Percentiles rank a stretch among this genome's conserved stretches.
Conservation (phyloP, 176 grass and related monocot species). For the Ampelocalamus luodianensis region DNA sequence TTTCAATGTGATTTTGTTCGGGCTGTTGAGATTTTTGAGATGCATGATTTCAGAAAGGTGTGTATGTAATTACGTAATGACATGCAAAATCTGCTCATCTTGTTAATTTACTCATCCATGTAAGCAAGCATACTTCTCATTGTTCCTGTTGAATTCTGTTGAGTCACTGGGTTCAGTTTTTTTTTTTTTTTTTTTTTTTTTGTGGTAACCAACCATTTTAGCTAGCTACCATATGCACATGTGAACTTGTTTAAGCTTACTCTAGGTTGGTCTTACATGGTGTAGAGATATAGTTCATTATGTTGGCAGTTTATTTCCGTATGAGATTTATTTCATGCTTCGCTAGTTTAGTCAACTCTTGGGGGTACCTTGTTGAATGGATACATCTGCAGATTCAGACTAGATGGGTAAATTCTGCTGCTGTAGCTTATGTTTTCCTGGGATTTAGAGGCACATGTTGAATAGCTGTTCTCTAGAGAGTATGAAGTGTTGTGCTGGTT, state of each 20-base stretch:
- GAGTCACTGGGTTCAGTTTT: background rate
- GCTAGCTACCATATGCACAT: background rate
- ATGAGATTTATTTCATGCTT: slow-evolving; percentile 38
- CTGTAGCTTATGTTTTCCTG: too few species aligned
- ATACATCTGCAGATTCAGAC: too few species aligned
- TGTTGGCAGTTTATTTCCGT: background rate
- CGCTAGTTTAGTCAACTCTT: slow-evolving; percentile 6
- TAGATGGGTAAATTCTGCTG: too few species aligned
- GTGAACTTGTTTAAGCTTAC: slow-evolving; percentile 16
- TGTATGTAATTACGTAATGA: background rate
- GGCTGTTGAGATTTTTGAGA: background rate
- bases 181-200: background rate
- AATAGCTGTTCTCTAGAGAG: too few species aligned
- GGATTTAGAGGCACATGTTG: too few species aligned
- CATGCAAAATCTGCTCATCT: background rate
- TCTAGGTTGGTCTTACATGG: slow-evolving; percentile 26
- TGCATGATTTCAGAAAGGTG: background rate
- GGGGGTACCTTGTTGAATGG: too few species aligned
- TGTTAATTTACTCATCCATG: background rate
- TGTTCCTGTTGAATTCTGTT: background rate
- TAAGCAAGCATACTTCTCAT: background rate
- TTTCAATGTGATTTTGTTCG: background rate
- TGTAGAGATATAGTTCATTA: slow-evolving; percentile 21
- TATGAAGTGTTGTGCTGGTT: too few species aligned
- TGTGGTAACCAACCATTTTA: background rate